Evolutionary conservation across 345 rosid genomes (phyloP).

Genomic region (Salix caprea): DNA sequence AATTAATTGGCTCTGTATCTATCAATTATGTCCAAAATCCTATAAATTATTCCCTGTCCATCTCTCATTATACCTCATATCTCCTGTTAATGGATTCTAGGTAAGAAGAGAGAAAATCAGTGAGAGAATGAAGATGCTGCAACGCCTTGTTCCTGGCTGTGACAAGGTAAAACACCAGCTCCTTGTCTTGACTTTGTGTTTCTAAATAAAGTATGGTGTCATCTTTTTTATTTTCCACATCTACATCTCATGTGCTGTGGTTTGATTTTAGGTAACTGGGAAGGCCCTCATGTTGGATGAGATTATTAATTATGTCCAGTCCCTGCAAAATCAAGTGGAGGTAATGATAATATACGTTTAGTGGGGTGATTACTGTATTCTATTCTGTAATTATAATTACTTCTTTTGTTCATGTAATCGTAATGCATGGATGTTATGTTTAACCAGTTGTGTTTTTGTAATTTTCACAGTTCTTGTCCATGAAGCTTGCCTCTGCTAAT

Average conservation of each 20-base stretch:
- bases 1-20: too few species aligned
- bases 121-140: constrained; percentile 60
- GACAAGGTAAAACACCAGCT: constrained; percentile 44
- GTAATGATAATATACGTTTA: constrained; percentile 17
- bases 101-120: constrained; percentile 76
- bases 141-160: constrained; percentile 75
- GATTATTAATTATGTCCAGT: constrained; percentile 70
- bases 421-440: not conserved
- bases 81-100: constrained; percentile 27
- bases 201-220: not conserved
- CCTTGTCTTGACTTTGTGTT: constrained; percentile 10
- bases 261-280: constrained; percentile 54
- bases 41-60: not conserved
- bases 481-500: constrained; percentile 67
- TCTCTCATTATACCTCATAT: not conserved
- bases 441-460: not conserved
- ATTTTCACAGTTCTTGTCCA: constrained; percentile 51
- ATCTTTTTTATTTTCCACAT: not conserved
- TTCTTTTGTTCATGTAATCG: not conserved
- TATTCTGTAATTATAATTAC: not conserved
- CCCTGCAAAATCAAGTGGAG: constrained; percentile 73
- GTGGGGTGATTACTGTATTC: too few species aligned
- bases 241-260: constrained; percentile 37
- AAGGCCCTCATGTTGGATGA: constrained; percentile 87
- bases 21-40: not conserved